phyloP scores from a whole-genome alignment of 2,329 filamentous ascomycete species.

The Aureobasidium melanogenum region DNA sequence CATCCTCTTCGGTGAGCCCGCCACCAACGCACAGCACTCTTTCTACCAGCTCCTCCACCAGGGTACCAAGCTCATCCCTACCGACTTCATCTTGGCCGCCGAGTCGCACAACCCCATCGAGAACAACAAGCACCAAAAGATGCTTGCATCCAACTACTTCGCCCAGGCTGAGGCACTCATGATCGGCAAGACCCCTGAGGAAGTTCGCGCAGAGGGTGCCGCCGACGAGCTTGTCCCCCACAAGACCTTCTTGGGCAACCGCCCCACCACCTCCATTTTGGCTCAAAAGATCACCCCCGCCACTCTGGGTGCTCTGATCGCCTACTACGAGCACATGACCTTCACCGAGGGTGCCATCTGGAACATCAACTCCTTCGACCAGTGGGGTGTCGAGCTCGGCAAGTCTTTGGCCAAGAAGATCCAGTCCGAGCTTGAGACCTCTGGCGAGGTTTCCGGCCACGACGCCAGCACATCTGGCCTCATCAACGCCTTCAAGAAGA shows the following conservation, averaged over 20 bases:
- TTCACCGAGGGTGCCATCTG: conserved; percentile 96
- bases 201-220: conserved; percentile 68
- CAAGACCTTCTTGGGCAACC: conserved; percentile 98
- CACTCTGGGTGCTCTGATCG: conserved; percentile 88
- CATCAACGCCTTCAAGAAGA: conserved; percentile 87
- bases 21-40: conserved; percentile 98
- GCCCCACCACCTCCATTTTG: conserved; percentile 90
- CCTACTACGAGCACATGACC: conserved; percentile 97
- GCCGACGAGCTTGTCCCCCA: conserved; percentile 76
- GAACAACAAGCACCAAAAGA: conserved; percentile 90
- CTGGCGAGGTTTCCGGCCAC: conserved; percentile 63
- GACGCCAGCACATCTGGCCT: conserved; percentile 83
- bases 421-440: conserved; percentile 66
- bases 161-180: conserved; percentile 82
- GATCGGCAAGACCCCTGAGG: conserved; percentile 78
- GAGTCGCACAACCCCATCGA: conserved; percentile 95
- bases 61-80: conserved; percentile 96
- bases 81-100: conserved; percentile 94
- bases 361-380: conserved; percentile 99
- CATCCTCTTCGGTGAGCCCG: conserved; percentile 94
- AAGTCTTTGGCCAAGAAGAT: conserved; percentile 79
- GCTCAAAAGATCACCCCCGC: conserved; percentile 89
- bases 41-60: conserved; percentile 99
- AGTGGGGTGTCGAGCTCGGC: conserved; percentile 98
- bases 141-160: conserved; percentile 88